Evolutionary conservation across 139 green algal species (phyloP).

Genomic region (Auxenochlorella pyrenoidosa): DNA sequence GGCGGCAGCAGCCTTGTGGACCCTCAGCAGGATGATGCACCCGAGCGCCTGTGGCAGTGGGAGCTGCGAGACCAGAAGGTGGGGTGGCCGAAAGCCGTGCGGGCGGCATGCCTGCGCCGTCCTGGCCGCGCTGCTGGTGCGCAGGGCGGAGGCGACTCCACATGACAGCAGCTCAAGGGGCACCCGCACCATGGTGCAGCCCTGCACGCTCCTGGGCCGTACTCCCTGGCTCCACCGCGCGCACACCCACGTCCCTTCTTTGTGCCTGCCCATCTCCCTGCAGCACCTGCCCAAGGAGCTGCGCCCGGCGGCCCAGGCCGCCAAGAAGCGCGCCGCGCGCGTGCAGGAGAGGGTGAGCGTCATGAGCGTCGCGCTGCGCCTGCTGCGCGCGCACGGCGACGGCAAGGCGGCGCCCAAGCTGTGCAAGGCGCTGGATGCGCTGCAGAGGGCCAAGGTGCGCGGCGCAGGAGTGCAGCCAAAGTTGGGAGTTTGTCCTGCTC

Average conservation of each 20-base stretch:
- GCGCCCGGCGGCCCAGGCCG: conserved; percentile 21
- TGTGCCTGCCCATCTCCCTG: background rate
- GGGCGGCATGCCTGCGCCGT: too few species aligned
- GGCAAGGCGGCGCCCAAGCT: conserved; percentile 51
- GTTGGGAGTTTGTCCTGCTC: too few species aligned
- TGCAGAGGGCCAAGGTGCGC: conserved; percentile 43
- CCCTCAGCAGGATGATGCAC: conserved; percentile 55
- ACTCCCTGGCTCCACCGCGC: too few species aligned
- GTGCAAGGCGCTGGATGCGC: conserved; percentile 47
- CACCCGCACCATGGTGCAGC: too few species aligned
- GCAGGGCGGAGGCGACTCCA: background rate
- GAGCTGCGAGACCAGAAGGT: conserved; percentile 64
- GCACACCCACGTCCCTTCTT: background rate
- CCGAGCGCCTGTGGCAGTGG: conserved; percentile 72
- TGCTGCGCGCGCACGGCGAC: conserved; percentile 38
- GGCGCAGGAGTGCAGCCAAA: background rate
- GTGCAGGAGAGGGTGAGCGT: conserved; percentile 57
- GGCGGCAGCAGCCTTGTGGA: conserved; percentile 37
- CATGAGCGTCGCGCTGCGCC: conserved; percentile 28
- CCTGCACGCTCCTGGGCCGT: too few species aligned
- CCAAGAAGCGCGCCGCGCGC: conserved; percentile 52
- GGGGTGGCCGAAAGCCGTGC: too few species aligned
- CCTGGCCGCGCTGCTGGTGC: background rate
- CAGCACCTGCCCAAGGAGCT: conserved; percentile 59
- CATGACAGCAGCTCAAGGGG: too few species aligned